phyloP scores from a whole-genome alignment of 2,329 filamentous ascomycete genomes.

The Calonectria hawksworthii region DNA sequence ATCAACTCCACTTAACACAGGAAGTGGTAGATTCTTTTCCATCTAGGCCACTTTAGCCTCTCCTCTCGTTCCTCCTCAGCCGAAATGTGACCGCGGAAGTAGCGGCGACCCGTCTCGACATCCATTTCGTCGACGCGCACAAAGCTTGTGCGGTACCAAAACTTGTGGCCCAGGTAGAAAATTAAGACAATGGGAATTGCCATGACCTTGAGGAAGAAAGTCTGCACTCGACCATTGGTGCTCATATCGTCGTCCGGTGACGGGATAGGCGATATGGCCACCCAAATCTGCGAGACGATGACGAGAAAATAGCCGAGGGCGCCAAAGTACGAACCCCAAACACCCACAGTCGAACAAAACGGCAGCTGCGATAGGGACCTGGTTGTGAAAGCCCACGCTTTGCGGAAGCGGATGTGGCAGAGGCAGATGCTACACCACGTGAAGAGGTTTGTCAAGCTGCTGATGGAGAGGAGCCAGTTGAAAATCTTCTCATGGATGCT shows the following conservation, averaged over 20 bases:
- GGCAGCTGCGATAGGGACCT: conserved; percentile 81
- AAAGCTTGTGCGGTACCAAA: conserved; percentile 78
- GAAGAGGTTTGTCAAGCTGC: conserved; percentile 80
- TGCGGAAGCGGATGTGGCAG: conserved; percentile 90
- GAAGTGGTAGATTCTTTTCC: conserved; percentile 82
- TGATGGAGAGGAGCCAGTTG: conserved; percentile 83
- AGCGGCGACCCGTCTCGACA: conserved; percentile 84
- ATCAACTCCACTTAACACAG: conserved; percentile 68
- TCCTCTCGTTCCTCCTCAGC: conserved; percentile 86
- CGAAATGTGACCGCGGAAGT: conserved; percentile 84
- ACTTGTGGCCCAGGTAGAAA: conserved; percentile 82
- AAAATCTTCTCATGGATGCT: conserved; percentile 74
- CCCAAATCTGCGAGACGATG: conserved; percentile 89
- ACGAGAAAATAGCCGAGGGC: conserved; percentile 82
- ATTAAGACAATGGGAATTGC: conserved; percentile 76
- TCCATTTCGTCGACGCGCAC: conserved; percentile 84
- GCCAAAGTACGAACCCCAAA: conserved; percentile 86
- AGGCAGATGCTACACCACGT: conserved; percentile 89
- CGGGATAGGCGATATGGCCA: conserved; percentile 81
- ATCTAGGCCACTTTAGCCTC: conserved; percentile 76
- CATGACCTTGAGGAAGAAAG: conserved; percentile 81
- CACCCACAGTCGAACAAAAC: conserved; percentile 83
- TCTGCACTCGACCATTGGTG: conserved; percentile 63
- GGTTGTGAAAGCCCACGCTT: conserved; percentile 78
- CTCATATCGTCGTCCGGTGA: conserved; percentile 58